Percentiles rank a stretch among this genome's conserved stretches.
Conservation (phyloP, 805 yeast species). For the Soucietia sequanensis region DNA sequence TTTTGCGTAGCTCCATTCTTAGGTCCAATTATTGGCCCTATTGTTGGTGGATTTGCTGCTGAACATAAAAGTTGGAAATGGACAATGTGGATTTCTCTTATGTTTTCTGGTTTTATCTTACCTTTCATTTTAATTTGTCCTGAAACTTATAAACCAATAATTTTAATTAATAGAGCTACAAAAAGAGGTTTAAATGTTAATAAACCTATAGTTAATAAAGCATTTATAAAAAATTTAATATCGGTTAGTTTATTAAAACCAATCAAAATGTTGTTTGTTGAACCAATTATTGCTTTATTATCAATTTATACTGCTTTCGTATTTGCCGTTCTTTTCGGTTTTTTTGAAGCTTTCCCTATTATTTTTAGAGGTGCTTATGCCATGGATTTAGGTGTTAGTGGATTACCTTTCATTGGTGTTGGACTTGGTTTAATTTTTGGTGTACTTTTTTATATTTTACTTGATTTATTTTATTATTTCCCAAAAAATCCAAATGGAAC, state of each 20-base stretch:
- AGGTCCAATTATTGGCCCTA: slow-evolving; percentile 79
- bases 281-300: slow-evolving; percentile 71
- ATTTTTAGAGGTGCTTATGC: slow-evolving; percentile 64
- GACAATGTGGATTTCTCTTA: slow-evolving; percentile 64
- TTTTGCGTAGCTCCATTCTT: slow-evolving; percentile 77
- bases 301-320: slow-evolving; percentile 71
- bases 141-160: slow-evolving; percentile 77
- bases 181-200: slow-evolving; percentile 55
- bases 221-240: slow-evolving; percentile 45
- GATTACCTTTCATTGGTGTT: slow-evolving; percentile 69
- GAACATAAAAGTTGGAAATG: slow-evolving; percentile 67
- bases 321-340: slow-evolving; percentile 75
- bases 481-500: slow-evolving; percentile 64
- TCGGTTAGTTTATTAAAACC: slow-evolving; percentile 60
- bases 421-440: slow-evolving; percentile 67
- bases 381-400: slow-evolving; percentile 61
- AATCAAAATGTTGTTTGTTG: slow-evolving; percentile 62
- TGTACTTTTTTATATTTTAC: slow-evolving; percentile 45
- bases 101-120: slow-evolving; percentile 61
- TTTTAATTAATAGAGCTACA: slow-evolving; percentile 58
- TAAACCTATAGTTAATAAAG: slow-evolving; percentile 28
- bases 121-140: slow-evolving; percentile 51
- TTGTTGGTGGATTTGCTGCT: slow-evolving; percentile 71
- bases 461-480: slow-evolving; percentile 51
- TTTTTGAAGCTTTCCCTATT: slow-evolving; percentile 77